Evolutionary conservation across 2,329 filamentous ascomycete genomes (phyloP).

Genomic region (Immersiporthe knoxdaviesiana): DNA sequence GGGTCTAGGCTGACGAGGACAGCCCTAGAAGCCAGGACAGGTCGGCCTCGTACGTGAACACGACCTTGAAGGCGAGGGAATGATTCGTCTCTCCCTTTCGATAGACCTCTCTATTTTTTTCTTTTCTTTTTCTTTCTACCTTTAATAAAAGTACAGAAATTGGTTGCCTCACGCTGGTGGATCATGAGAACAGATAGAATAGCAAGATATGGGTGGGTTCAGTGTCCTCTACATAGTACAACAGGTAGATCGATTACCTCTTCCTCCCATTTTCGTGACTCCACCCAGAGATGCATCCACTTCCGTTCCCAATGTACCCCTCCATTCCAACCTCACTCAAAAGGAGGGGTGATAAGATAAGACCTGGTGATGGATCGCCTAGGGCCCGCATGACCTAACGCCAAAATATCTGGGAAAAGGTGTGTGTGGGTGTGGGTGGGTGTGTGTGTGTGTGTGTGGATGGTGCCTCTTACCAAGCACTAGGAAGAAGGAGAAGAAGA

Average conservation of each 20-base stretch:
- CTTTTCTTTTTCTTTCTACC: not conserved
- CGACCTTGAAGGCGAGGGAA: not conserved
- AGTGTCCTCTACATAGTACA: no score
- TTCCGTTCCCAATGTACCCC: conserved; percentile 13
- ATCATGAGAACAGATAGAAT: not conserved
- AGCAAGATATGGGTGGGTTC: not conserved
- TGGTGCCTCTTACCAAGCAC: not conserved
- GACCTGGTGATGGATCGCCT: conserved; percentile 7
- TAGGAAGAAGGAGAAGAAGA: not conserved
- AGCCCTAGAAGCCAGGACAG: no score
- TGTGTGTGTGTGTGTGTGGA: not conserved
- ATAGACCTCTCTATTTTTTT: not conserved
- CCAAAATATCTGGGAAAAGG: not conserved
- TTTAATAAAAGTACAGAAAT: not conserved
- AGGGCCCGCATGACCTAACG: not conserved
- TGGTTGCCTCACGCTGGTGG: not conserved
- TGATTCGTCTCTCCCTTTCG: not conserved
- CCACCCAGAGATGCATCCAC: conserved; percentile 5
- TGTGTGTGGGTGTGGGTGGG: not conserved
- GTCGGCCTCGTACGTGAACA: no score
- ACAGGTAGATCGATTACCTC: not conserved
- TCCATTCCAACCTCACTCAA: conserved; percentile 25
- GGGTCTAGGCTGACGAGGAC: no score
- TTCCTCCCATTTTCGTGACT: not conserved
- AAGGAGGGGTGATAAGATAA: conserved; percentile 32